These are phyloP conservation scores for Pseudevernia furfuracea DNA, from an alignment of 495 filamentous ascomycete species.

Conservation along the genomic window DNA sequence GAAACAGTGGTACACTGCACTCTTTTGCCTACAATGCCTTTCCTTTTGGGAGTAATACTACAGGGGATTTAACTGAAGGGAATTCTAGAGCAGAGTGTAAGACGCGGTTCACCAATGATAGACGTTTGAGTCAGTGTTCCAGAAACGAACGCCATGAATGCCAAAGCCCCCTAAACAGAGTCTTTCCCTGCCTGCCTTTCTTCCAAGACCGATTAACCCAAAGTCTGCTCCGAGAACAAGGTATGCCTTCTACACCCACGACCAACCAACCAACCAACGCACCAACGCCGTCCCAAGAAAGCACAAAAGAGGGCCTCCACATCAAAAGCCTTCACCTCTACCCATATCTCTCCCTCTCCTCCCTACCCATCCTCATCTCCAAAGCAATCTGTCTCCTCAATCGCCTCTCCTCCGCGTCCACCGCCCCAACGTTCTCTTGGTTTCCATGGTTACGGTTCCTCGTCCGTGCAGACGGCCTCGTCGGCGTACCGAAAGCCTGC, in stretches of 20 bases:
- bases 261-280: background rate
- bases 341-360: constrained; percentile 13
- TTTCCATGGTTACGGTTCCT: constrained; percentile 3
- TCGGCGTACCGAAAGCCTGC: constrained; percentile 13
- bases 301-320: background rate
- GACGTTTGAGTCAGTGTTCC: too few relatives aligned
- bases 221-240: too few relatives aligned
- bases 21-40: background rate
- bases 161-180: background rate
- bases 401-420: constrained; percentile 18
- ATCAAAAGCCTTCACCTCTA: constrained; percentile 1
- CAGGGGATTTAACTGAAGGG: too few relatives aligned
- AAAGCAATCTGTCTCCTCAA: constrained; percentile 14
- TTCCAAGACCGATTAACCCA: background rate
- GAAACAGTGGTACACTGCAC: background rate
- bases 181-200: background rate
- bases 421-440: constrained; percentile 20
- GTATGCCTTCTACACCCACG: constrained; percentile 11
- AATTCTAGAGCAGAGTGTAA: background rate
- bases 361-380: constrained; percentile 4
- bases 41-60: too few relatives aligned
- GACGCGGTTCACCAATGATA: background rate
- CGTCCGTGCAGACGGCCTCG: background rate
- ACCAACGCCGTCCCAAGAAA: background rate
- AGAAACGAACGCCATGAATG: too few relatives aligned